Percentiles rank a stretch among this genome's conserved stretches.
phyloP scores from a whole-genome alignment of 202 grass and related monocot species.

The Elaeis oleifera region DNA sequence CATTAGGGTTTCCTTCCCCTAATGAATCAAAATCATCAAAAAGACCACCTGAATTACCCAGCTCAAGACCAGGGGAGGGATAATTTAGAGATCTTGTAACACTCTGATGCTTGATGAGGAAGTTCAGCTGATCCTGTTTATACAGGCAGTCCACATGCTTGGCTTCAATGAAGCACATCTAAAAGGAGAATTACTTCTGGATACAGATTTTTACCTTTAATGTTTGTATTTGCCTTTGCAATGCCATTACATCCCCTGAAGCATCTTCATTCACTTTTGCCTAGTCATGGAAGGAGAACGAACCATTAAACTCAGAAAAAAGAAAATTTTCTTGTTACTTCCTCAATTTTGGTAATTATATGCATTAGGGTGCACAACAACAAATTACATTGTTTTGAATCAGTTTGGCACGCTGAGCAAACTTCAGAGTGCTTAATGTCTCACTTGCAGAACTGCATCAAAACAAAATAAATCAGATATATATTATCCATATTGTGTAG shows the following conservation, averaged over 20 bases:
- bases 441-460: slow-evolving; percentile 73
- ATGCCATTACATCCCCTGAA: slow-evolving; percentile 70
- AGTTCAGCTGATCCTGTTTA: slow-evolving; percentile 54
- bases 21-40: slow-evolving; percentile 33
- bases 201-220: slow-evolving; percentile 41
- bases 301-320: slow-evolving; percentile 5
- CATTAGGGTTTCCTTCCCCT: slow-evolving; percentile 26
- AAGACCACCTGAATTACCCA: slow-evolving; percentile 37
- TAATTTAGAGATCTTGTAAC: slow-evolving; percentile 24
- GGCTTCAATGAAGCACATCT: slow-evolving; percentile 3
- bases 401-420: slow-evolving; percentile 85
- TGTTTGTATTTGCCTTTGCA: slow-evolving; percentile 78
- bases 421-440: slow-evolving; percentile 91
- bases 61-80: slow-evolving; percentile 30
- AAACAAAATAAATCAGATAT: slow-evolving; percentile 3
- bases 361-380: background rate
- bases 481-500: too few relatives aligned
- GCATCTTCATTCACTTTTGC: slow-evolving; percentile 95
- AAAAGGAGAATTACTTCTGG: slow-evolving; percentile 17
- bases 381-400: slow-evolving; percentile 92
- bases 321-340: background rate
- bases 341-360: slow-evolving; percentile 14
- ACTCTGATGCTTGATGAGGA: slow-evolving; percentile 50
- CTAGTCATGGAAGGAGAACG: slow-evolving; percentile 29
- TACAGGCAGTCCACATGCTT: background rate